Conservation (phyloP, 2,329 filamentous ascomycete species). For the Colletotrichum sublineola region DNA sequence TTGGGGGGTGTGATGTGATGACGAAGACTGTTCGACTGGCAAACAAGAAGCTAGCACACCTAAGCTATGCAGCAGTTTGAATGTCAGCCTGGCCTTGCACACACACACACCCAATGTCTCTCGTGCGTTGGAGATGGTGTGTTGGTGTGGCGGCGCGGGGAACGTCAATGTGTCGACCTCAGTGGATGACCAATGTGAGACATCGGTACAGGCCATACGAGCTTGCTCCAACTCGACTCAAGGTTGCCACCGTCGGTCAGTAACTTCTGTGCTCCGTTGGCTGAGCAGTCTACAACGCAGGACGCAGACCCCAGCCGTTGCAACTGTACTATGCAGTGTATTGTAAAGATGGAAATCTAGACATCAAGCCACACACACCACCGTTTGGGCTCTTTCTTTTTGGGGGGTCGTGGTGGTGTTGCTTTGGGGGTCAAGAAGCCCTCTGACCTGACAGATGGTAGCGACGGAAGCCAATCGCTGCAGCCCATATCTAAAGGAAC, state of each 20-base stretch:
- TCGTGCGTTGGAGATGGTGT: constrained; percentile 34
- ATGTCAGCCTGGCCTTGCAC: constrained; percentile 37
- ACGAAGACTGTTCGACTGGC: constrained; percentile 31
- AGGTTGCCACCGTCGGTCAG: background rate
- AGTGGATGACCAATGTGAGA: constrained; percentile 40
- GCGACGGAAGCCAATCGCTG: constrained; percentile 24
- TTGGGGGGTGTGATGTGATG: constrained; percentile 40
- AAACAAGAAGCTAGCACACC: constrained; percentile 22
- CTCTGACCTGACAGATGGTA: constrained; percentile 10
- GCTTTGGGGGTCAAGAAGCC: background rate
- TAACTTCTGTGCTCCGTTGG: constrained; percentile 5
- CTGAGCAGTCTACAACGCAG: constrained; percentile 21
- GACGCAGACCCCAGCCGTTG: constrained; percentile 24
- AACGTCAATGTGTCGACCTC: constrained; percentile 33
- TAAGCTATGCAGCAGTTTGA: constrained; percentile 17
- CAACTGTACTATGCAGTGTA: background rate
- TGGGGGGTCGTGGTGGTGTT: constrained; percentile 5
- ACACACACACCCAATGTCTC: constrained; percentile 22
- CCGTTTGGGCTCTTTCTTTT: background rate
- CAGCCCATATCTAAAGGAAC: constrained; percentile 21
- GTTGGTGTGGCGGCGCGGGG: constrained; percentile 40
- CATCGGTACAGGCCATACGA: constrained; percentile 23
- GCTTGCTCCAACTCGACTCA: constrained; percentile 19
- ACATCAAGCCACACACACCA: constrained; percentile 33
- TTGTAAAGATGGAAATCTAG: constrained; percentile 25